Evolutionary conservation across 2,329 filamentous ascomycete genomes (phyloP).

Genomic region (Hymenoscyphus albidus): DNA sequence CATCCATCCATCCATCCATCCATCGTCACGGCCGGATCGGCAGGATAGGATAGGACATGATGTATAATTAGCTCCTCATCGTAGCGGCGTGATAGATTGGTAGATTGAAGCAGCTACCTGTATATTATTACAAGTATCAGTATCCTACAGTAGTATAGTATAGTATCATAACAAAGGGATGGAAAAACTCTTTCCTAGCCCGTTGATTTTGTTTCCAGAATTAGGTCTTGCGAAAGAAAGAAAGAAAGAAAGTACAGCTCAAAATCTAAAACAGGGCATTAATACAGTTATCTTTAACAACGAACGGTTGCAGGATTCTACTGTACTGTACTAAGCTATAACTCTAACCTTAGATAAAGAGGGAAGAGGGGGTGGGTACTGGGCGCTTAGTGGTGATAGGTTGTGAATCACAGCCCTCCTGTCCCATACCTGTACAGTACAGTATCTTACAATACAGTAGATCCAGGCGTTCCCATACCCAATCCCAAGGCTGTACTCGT

Average conservation of each 20-base stretch:
- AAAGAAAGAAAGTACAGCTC: too few species aligned
- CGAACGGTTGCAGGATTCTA: background rate
- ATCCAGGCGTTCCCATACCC: constrained; percentile 20
- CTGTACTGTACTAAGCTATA: background rate
- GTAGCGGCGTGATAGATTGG: too few species aligned
- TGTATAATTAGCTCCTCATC: too few species aligned
- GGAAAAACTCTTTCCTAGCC: too few species aligned
- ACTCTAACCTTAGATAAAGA: constrained; percentile 14
- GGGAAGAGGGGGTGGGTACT: constrained; percentile 15
- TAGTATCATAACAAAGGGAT: too few species aligned
- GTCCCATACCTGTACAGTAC: too few species aligned
- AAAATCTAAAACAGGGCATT: constrained; percentile 14
- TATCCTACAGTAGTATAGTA: too few species aligned
- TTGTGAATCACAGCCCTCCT: background rate
- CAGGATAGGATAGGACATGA: background rate
- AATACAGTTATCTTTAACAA: constrained; percentile 10
- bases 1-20: background rate
- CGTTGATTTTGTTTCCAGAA: background rate
- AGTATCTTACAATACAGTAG: constrained; percentile 7
- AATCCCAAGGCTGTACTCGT: background rate
- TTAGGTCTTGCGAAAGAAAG: background rate
- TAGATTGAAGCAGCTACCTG: too few species aligned
- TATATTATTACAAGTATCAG: too few species aligned
- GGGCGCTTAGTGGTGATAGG: constrained; percentile 25
- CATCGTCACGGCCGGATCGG: background rate